Percentiles rank a stretch among this genome's conserved stretches.
Evolutionary conservation across 148 eudicot genomes (phyloP).

Genomic region (Persicaria maculosa): DNA sequence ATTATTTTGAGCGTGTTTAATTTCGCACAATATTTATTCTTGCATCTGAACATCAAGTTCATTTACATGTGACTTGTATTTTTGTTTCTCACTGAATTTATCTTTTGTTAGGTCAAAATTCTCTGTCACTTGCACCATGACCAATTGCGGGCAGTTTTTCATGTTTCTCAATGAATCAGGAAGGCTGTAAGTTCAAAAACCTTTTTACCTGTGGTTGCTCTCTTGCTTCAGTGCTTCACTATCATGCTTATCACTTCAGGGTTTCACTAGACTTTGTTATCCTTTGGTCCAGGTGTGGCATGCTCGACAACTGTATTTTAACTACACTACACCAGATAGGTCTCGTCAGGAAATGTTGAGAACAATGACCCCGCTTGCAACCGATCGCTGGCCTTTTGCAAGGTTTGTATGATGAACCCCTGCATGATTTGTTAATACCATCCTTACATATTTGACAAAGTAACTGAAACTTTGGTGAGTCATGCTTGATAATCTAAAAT

Average conservation of each 20-base stretch:
- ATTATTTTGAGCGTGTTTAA: neutral
- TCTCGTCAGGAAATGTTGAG: constrained; percentile 79
- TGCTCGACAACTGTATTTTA: constrained; percentile 79
- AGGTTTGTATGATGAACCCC: constrained; percentile 31
- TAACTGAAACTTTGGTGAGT: neutral
- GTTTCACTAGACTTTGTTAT: neutral
- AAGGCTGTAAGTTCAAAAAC: constrained; percentile 58
- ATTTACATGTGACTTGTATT: neutral
- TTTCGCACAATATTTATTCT: too few relatives aligned
- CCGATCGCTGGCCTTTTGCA: constrained; percentile 83
- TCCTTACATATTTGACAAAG: neutral
- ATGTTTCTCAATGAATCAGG: constrained; percentile 76
- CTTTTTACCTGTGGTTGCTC: neutral
- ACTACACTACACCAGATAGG: constrained; percentile 90
- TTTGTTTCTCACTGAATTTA: neutral
- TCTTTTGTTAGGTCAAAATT: constrained; percentile 56
- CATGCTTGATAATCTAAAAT: too few relatives aligned
- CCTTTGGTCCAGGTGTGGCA: constrained; percentile 38
- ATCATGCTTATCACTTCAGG: neutral
- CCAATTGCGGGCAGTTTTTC: constrained; percentile 82
- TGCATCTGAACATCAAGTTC: neutral
- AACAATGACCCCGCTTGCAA: constrained; percentile 65
- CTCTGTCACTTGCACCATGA: constrained; percentile 96
- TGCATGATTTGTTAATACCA: neutral
- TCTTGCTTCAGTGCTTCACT: neutral